Evolutionary conservation across 495 filamentous ascomycete genomes (phyloP).

Genomic region (Tuber calosporum): DNA sequence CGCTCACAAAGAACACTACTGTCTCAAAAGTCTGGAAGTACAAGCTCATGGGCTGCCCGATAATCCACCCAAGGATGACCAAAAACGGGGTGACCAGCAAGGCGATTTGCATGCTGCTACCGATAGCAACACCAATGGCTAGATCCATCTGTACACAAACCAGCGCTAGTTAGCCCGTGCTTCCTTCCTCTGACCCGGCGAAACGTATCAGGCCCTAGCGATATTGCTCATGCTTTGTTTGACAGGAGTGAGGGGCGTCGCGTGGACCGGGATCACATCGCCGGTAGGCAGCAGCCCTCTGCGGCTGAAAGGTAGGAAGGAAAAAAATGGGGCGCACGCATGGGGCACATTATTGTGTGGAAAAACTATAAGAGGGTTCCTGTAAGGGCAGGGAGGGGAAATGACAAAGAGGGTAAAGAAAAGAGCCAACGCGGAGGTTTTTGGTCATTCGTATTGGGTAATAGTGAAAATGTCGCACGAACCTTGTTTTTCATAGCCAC

Average conservation of each 20-base stretch:
- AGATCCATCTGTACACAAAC: slow-evolving; percentile 64
- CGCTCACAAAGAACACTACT: slow-evolving; percentile 82
- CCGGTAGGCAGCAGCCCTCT: slow-evolving; percentile 15
- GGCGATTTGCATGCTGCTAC: slow-evolving; percentile 89
- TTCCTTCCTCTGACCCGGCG: neutral
- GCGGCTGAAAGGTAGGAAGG: slow-evolving; percentile 19
- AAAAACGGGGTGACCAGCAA: slow-evolving; percentile 84
- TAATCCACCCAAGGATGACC: slow-evolving; percentile 88
- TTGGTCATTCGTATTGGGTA: neutral
- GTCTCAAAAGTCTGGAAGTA: slow-evolving; percentile 93
- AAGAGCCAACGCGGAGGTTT: neutral
- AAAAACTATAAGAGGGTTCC: neutral
- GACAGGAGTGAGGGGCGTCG: neutral
- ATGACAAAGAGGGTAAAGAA: neutral
- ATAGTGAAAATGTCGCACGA: slow-evolving; percentile 10
- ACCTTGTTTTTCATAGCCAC: slow-evolving; percentile 83
- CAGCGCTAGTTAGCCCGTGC: slow-evolving; percentile 2
- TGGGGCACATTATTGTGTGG: neutral
- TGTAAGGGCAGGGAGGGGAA: neutral
- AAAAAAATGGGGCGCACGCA: neutral
- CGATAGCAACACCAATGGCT: slow-evolving; percentile 88
- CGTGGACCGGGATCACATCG: neutral
- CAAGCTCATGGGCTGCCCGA: slow-evolving; percentile 74
- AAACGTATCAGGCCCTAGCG: neutral
- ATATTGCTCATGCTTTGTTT: neutral